Conservation (phyloP, 1,284 basidiomycete species). For the Xerocomus alliaceus region DNA sequence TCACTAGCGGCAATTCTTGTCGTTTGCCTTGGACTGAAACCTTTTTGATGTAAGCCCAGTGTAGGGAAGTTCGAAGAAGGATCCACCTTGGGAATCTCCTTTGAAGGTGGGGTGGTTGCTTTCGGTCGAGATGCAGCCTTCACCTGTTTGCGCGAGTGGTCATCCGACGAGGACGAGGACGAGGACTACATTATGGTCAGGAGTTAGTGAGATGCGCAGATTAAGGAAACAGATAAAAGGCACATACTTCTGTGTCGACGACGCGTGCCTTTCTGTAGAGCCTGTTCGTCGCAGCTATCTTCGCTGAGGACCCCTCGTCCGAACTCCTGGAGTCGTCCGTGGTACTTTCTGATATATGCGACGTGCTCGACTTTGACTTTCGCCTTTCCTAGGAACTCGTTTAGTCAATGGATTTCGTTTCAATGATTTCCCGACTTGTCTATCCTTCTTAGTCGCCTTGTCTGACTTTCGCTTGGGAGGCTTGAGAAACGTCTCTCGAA, state of each 20-base stretch:
- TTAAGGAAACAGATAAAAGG: neutral
- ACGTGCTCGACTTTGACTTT: conserved; percentile 19
- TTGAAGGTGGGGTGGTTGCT: neutral
- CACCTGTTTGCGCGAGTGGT: conserved; percentile 2
- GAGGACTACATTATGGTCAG: conserved; percentile 35
- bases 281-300: conserved; percentile 1
- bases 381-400: conserved; percentile 18
- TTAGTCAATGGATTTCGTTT: conserved; percentile 14
- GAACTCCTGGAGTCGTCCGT: conserved; percentile 14
- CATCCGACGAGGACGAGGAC: conserved; percentile 21
- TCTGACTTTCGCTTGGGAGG: conserved; percentile 35
- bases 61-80: neutral
- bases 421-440: conserved; percentile 14
- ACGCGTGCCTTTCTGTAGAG: conserved; percentile 7
- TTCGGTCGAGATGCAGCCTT: conserved; percentile 9
- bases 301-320: conserved; percentile 4
- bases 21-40: conserved; percentile 4
- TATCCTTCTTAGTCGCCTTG: conserved; percentile 22
- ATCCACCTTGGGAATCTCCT: conserved; percentile 22
- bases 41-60: conserved; percentile 15
- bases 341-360: conserved; percentile 15
- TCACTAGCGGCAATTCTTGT: neutral
- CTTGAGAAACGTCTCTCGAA: conserved; percentile 49
- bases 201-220: neutral
- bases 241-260: conserved; percentile 25